phyloP scores from a whole-genome alignment of 2,329 filamentous ascomycete genomes.

The Pseudogymnoascus sp. region DNA sequence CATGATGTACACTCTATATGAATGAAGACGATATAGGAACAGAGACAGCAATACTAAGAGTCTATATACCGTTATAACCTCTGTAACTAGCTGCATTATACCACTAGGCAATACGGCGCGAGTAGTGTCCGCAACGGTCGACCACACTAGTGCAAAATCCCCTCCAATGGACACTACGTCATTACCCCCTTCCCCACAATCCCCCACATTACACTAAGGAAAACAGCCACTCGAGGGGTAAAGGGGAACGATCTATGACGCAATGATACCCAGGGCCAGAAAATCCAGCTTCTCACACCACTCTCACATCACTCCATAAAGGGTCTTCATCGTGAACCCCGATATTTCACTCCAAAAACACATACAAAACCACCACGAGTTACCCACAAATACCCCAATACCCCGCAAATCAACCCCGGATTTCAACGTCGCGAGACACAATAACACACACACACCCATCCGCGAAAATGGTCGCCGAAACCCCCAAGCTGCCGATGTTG shows the following conservation, averaged over 20 bases:
- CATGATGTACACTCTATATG: neutral
- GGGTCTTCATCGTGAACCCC: neutral
- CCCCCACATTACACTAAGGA: neutral
- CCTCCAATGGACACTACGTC: neutral
- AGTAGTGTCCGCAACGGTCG: neutral
- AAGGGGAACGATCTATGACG: neutral
- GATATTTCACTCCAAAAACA: neutral
- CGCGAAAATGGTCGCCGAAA: neutral
- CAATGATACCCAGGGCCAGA: neutral
- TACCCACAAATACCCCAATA: conserved; percentile 1
- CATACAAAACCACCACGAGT: neutral
- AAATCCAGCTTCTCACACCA: neutral
- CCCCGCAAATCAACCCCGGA: neutral
- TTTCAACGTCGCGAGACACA: neutral
- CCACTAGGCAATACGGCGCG: neutral
- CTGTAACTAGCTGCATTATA: neutral
- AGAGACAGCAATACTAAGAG: neutral
- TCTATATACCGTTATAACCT: neutral
- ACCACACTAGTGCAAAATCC: neutral
- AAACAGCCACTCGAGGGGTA: neutral
- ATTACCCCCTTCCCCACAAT: neutral
- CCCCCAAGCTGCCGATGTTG: neutral
- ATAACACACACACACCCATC: neutral
- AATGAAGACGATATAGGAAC: neutral
- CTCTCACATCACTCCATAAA: neutral